Percentiles rank a stretch among this genome's conserved stretches.
phyloP scores from a whole-genome alignment of 1,284 basidiomycete species.

The Tetrapyrgos nigripes region DNA sequence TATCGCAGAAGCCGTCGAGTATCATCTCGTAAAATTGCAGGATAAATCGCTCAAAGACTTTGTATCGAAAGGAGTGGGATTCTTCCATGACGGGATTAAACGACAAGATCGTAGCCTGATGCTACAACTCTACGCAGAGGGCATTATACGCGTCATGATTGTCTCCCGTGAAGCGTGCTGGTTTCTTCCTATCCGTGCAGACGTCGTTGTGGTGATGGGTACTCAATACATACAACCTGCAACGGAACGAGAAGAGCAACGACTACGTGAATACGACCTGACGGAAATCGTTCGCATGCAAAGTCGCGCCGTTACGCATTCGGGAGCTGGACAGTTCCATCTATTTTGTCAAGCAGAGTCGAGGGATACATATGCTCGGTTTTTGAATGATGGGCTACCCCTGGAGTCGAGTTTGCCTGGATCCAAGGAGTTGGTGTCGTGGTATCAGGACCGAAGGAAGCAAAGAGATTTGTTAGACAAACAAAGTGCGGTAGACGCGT shows the following conservation, averaged over 20 bases:
- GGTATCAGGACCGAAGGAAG: slow-evolving; percentile 54
- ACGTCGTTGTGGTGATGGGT: slow-evolving; percentile 89
- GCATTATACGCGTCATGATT: slow-evolving; percentile 84
- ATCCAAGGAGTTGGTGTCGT: slow-evolving; percentile 53
- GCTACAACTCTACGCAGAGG: slow-evolving; percentile 85
- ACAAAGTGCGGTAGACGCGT: slow-evolving; percentile 76
- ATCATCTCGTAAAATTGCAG: slow-evolving; percentile 64
- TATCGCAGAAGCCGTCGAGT: slow-evolving; percentile 65
- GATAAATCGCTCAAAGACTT: slow-evolving; percentile 77
- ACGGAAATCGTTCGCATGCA: slow-evolving; percentile 93
- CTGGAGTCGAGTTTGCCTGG: slow-evolving; percentile 84
- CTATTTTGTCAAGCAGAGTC: slow-evolving; percentile 90
- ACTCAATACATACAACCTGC: slow-evolving; percentile 82
- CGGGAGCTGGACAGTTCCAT: slow-evolving; percentile 72
- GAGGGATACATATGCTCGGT: slow-evolving; percentile 79
- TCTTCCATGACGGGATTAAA: slow-evolving; percentile 82
- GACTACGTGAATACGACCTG: slow-evolving; percentile 80
- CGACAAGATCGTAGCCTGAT: slow-evolving; percentile 79
- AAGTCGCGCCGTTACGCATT: slow-evolving; percentile 77
- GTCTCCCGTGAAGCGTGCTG: slow-evolving; percentile 87
- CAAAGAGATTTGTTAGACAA: slow-evolving; percentile 53
- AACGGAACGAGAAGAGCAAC: slow-evolving; percentile 60
- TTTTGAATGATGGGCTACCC: slow-evolving; percentile 87
- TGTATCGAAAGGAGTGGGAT: slow-evolving; percentile 88
- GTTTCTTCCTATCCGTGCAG: slow-evolving; percentile 83